Conservation (phyloP, 2,329 filamentous ascomycete genomes). For the Fusarium solani-melongenae region DNA sequence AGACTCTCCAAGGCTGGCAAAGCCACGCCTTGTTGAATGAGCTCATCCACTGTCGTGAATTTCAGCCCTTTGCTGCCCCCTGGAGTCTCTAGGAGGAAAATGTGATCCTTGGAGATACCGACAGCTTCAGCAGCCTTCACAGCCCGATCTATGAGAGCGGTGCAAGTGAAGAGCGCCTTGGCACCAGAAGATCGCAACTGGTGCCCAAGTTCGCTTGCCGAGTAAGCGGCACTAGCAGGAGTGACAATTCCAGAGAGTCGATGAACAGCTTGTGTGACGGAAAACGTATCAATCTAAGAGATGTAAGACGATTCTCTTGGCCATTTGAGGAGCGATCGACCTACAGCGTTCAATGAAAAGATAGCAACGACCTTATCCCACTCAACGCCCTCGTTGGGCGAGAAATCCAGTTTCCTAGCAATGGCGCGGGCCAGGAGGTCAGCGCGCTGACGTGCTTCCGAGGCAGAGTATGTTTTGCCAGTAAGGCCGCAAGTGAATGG, state of each 20-base stretch:
- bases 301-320: background rate
- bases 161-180: slow-evolving; percentile 76
- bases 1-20: slow-evolving; percentile 64
- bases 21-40: slow-evolving; percentile 68
- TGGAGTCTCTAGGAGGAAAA: slow-evolving; percentile 77
- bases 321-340: slow-evolving; percentile 31
- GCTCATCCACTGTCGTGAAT: slow-evolving; percentile 72
- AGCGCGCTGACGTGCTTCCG: slow-evolving; percentile 72
- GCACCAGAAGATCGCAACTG: slow-evolving; percentile 76
- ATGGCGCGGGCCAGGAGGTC: slow-evolving; percentile 76
- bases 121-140: slow-evolving; percentile 71
- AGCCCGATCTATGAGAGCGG: slow-evolving; percentile 71
- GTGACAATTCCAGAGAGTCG: slow-evolving; percentile 76
- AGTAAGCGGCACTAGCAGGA: slow-evolving; percentile 80
- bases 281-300: slow-evolving; percentile 75
- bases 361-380: slow-evolving; percentile 84
- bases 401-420: slow-evolving; percentile 75
- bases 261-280: slow-evolving; percentile 78
- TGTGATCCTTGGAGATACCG: slow-evolving; percentile 69
- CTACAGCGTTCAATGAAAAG: slow-evolving; percentile 80
- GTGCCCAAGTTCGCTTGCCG: slow-evolving; percentile 73
- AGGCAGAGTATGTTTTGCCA: slow-evolving; percentile 71
- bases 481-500: slow-evolving; percentile 82
- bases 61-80: slow-evolving; percentile 39
- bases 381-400: slow-evolving; percentile 75